Evolutionary conservation across 73 alveolate species (phyloP).

Genomic region (Urostyla sp.): DNA sequence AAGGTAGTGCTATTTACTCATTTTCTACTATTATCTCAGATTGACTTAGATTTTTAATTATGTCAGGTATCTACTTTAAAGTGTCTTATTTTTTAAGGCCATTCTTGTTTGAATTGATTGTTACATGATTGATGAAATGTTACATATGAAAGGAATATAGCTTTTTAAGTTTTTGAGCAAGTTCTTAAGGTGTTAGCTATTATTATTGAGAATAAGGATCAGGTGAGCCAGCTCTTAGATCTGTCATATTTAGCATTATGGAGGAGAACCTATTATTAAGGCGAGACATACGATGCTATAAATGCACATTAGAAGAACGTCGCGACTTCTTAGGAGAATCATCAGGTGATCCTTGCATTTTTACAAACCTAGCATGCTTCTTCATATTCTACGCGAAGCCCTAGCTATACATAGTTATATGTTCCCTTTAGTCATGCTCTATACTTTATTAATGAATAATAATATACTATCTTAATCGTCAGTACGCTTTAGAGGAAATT

Average conservation of each 20-base stretch:
- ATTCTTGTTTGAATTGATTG: conserved; percentile 15
- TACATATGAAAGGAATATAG: conserved; percentile 4
- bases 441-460: not conserved
- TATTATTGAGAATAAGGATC: not conserved
- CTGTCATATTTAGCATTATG: conserved; percentile 4
- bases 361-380: not conserved
- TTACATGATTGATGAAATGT: conserved; percentile 8
- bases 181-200: conserved; percentile 40
- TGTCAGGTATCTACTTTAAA: conserved; percentile 14
- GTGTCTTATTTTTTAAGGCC: not conserved
- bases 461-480: conserved; percentile 2
- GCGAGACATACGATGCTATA: not conserved
- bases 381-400: conserved; percentile 35
- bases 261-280: conserved; percentile 10
- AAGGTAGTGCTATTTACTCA: too few relatives aligned
- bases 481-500: conserved; percentile 52
- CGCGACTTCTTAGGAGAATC: not conserved
- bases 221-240: conserved; percentile 20
- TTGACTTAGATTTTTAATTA: not conserved
- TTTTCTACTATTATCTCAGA: conserved; percentile 21
- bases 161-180: conserved; percentile 21
- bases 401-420: not conserved
- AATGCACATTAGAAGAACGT: not conserved
- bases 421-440: conserved; percentile 29
- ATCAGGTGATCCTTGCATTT: not conserved